A percentile compares a stretch with the other conserved stretches of the same genome.
phyloP scores from a whole-genome alignment of 139 green algal genomes.

The Helicosporidium sp. region DNA sequence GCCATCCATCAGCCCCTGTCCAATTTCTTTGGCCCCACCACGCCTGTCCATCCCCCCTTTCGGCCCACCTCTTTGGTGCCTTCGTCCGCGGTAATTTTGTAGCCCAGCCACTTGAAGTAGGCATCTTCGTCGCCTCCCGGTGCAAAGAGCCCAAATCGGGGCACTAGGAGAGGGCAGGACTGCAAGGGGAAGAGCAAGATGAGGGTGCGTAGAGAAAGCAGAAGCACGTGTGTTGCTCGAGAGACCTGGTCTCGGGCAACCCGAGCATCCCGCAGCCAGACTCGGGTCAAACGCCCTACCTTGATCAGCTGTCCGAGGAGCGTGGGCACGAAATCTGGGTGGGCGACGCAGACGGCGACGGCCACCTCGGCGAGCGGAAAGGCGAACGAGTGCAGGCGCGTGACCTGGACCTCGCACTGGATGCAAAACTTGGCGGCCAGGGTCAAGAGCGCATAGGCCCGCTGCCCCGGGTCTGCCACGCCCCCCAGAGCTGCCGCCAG shows the following conservation, averaged over 20 bases:
- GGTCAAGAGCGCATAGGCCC: conserved; percentile 28
- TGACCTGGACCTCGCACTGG: conserved; percentile 39
- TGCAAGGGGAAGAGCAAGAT: background rate
- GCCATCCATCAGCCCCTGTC: background rate
- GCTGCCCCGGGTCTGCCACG: conserved; percentile 14
- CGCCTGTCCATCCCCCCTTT: background rate
- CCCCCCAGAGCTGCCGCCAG: conserved; percentile 22
- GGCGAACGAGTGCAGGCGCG: conserved; percentile 31
- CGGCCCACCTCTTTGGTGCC: conserved; percentile 3
- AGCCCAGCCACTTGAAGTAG: conserved; percentile 20
- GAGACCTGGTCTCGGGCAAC: too few species aligned
- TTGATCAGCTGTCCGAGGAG: conserved; percentile 29
- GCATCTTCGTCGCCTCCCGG: conserved; percentile 7
- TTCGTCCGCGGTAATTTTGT: conserved; percentile 16
- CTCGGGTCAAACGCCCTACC: too few species aligned
- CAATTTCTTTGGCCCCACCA: conserved; percentile 16
- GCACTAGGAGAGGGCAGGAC: conserved; percentile 28
- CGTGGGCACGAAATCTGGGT: conserved; percentile 30
- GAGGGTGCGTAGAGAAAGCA: background rate
- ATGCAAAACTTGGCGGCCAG: conserved; percentile 33
- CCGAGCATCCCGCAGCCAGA: too few species aligned
- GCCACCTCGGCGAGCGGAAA: conserved; percentile 44
- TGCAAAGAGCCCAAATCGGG: conserved; percentile 16
- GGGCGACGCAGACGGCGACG: conserved; percentile 25
- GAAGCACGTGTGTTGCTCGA: too few species aligned